Evolutionary conservation across 768 basidiomycete species (phyloP), one percentile per base, ranked within the genome.

Genomic region (Coprinopsis strossmayeri): DNA sequence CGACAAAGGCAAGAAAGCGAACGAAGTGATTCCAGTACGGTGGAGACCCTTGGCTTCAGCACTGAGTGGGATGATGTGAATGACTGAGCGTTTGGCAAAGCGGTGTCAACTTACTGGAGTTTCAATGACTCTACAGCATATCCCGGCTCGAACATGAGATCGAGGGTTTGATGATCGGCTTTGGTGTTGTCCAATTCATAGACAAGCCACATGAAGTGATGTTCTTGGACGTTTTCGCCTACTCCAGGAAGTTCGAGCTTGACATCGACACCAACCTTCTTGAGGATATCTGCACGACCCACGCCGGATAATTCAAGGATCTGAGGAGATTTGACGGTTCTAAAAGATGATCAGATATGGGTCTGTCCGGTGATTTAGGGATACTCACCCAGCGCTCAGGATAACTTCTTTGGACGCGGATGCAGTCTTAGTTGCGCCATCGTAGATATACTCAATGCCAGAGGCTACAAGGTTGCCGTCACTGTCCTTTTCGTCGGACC

Each of bases 1-100:
- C 1, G 57, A 51, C 3, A 69, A 46, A 1, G 65, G 61, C 11
- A 66, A 52, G 50, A 59, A 68, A 3, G 64, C 53, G 24, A 65
- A 59, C 2, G 57, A 56, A 5, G 58, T 62, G 23, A 68, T 53
- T 4, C 59, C 59, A 23, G 48, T 56, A 11, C 60, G 57, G 30
- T 60, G 45, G 9, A 61, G 41, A 4, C 62, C 64, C 46, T 61
- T 58, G 2, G 57, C 56, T 20, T 58, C 48, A 34, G 57, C 56
- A 40, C 63, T 60, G 20, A 13, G n/a, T n/a, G n/a, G 50, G 25
- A 28, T 24, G 38, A 18, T n/a, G 41, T 39, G 27, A 45, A 15
- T 34, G 17, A 18, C 9, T 25, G 41, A 34, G 3, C 9, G 9
- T 10, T 37, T 20, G 46, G n/a, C 17, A 17, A 3, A 23, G 17